phyloP scores from a whole-genome alignment of 331 rosid genomes.

The Pyracantha coccinea region DNA sequence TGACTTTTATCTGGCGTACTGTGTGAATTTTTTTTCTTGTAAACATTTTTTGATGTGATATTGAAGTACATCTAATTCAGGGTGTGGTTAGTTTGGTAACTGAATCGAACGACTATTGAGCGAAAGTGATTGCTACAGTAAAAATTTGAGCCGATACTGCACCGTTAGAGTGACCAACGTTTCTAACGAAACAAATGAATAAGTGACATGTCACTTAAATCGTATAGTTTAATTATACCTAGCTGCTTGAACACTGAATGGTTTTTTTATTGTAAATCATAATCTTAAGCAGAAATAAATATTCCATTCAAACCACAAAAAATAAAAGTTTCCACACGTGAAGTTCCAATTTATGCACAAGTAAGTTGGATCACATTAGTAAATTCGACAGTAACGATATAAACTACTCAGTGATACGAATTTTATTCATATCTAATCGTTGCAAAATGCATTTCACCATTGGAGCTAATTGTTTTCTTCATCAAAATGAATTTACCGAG shows the following conservation, averaged over 20 bases:
- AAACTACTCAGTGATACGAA: no score
- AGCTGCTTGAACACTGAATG: background rate
- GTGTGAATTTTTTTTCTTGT: background rate
- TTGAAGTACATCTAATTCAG: background rate
- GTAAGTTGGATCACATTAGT: no score
- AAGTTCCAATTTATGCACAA: background rate
- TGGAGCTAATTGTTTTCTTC: no score
- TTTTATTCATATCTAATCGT: no score
- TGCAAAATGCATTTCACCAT: no score
- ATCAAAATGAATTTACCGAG: no score
- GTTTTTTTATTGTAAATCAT: no score
- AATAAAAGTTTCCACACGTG: background rate
- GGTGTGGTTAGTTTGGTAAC: background rate
- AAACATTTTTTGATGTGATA: background rate
- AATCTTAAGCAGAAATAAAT: background rate
- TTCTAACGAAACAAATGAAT: background rate
- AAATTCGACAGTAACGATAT: no score
- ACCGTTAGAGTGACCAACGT: background rate
- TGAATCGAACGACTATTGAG: background rate
- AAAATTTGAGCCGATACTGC: no score
- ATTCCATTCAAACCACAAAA: background rate
- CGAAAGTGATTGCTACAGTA: background rate
- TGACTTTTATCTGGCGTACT: background rate
- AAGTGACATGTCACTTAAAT: background rate
- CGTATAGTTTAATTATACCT: no score